Evolutionary conservation across 495 filamentous ascomycete species (phyloP).

Genomic region (Aspergillus taichungensis): DNA sequence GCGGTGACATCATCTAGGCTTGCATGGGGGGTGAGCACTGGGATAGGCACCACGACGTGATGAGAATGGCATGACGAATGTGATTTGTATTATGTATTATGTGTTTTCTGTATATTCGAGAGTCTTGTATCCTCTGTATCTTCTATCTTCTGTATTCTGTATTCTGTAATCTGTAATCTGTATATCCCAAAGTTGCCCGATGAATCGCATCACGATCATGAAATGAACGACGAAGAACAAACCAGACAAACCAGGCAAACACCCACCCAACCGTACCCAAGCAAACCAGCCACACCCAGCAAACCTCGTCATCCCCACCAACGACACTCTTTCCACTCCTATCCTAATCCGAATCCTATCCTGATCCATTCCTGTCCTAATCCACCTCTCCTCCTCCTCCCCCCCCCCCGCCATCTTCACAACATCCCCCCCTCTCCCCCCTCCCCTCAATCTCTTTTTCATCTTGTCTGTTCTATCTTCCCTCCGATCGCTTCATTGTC

Average conservation of each 20-base stretch:
- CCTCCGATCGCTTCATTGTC: slow-evolving; percentile 5
- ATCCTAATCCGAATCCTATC: not conserved
- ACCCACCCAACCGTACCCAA: not conserved
- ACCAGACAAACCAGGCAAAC: too few species aligned
- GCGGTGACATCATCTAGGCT: slow-evolving; percentile 56
- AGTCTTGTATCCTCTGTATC: too few species aligned
- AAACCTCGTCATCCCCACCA: too few species aligned
- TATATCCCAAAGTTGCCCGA: too few species aligned
- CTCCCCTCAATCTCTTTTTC: slow-evolving; percentile 15
- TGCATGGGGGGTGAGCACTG: slow-evolving; percentile 10
- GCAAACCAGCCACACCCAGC: slow-evolving; percentile 11
- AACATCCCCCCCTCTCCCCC: slow-evolving; percentile 23
- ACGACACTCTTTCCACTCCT: slow-evolving; percentile 4
- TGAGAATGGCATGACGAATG: not conserved
- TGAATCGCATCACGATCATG: too few species aligned
- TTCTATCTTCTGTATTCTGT: too few species aligned
- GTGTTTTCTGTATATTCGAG: too few species aligned
- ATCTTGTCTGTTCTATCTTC: slow-evolving; percentile 14
- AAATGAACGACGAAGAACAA: too few species aligned
- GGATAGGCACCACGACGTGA: not conserved
- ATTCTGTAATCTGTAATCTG: too few species aligned
- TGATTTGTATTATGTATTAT: not conserved
- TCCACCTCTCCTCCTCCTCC: slow-evolving; percentile 5
- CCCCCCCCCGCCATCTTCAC: slow-evolving; percentile 11
- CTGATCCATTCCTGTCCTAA: slow-evolving; percentile 13